Evolutionary conservation across 2,329 filamentous ascomycete species (phyloP).

Genomic region (Didymella arachidicola): DNA sequence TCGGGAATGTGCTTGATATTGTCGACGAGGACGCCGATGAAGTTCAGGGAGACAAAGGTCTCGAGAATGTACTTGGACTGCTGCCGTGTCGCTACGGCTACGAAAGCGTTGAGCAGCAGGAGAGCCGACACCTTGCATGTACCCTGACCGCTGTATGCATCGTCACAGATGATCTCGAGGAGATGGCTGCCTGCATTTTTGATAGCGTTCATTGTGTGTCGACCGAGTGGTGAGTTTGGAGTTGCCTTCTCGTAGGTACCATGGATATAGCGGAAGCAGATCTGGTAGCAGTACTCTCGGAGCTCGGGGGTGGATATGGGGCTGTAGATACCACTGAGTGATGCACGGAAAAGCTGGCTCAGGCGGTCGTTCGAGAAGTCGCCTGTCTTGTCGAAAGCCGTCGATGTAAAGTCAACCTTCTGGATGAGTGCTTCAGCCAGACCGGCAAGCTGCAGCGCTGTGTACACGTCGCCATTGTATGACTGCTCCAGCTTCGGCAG

Average conservation of each 20-base stretch:
- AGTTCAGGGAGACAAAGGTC: conserved; percentile 83
- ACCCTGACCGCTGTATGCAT: conserved; percentile 85
- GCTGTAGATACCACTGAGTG: conserved; percentile 78
- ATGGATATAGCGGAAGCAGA: conserved; percentile 84
- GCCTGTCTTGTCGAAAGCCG: conserved; percentile 58
- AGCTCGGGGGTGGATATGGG: conserved; percentile 74
- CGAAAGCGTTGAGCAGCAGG: conserved; percentile 80
- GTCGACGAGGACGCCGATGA: conserved; percentile 88
- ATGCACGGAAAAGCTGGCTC: conserved; percentile 89
- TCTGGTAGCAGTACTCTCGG: conserved; percentile 87
- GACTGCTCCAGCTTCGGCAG: conserved; percentile 85
- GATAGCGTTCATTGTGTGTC: conserved; percentile 70
- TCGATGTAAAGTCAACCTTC: conserved; percentile 68
- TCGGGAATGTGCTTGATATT: conserved; percentile 78
- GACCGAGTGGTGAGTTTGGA: conserved; percentile 43
- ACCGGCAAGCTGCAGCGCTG: conserved; percentile 78
- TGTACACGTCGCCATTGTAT: conserved; percentile 70
- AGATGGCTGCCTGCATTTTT: conserved; percentile 82
- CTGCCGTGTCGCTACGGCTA: conserved; percentile 75
- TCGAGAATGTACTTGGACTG: conserved; percentile 79
- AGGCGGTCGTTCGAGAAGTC: conserved; percentile 88
- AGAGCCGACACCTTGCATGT: conserved; percentile 85
- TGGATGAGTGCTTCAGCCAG: conserved; percentile 77
- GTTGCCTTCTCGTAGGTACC: conserved; percentile 65
- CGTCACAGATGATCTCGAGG: conserved; percentile 88